Evolutionary conservation across 1,284 basidiomycete species (phyloP), one percentile per base, ranked within the genome.

Genomic region (Phenoliferia sp.): DNA sequence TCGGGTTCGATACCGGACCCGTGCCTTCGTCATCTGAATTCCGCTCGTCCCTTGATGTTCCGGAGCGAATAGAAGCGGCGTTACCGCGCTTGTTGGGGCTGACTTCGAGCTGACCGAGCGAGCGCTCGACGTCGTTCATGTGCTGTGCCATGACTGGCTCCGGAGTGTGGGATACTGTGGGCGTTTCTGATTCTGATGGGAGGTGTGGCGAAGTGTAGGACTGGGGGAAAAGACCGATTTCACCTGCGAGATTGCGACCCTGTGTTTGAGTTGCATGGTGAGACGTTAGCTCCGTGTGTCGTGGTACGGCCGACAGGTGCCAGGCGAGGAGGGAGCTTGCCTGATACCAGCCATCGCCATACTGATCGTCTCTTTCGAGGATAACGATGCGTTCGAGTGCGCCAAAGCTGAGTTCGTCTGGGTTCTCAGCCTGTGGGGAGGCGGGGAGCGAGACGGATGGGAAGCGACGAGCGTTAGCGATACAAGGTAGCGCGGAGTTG

Each of bases 311-410:
- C 9, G 16, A 10, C 15, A n/a, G 52, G 52, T 26, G 9, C 7
- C 17, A 83, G 90, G 80, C 76, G 94, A n/a, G n/a, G n/a, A n/a
- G n/a, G n/a, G n/a, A n/a, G n/a, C n/a, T n/a, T n/a, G n/a, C 94
- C 86, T 92, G 89, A 92, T 92, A 98, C 95, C 95, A 99, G n/a
- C 95, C 95, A 79, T 99, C 95, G 54, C 87, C 87, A 78, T 93
- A 99, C 66, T 87, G 82, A 72, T 99, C 95, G 79, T 99, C 95
- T 81, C 87, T 90, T 82, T 99, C 94, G 54, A 97, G 73, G 55
- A 99, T 87, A 76, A 90, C 86, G 76, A 99, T 93, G 70, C 85
- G 84, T 74, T 98, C 92, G 10, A 94, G 94, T 3, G 88, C 88
- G 66, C 82, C 84, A 79, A 99, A 97, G 4, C 87, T 79, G 61